These are phyloP conservation scores for Funneliformis geosporum DNA, from an alignment of 192 early-diverging fungal genomes.

Conservation along the genomic window DNA sequence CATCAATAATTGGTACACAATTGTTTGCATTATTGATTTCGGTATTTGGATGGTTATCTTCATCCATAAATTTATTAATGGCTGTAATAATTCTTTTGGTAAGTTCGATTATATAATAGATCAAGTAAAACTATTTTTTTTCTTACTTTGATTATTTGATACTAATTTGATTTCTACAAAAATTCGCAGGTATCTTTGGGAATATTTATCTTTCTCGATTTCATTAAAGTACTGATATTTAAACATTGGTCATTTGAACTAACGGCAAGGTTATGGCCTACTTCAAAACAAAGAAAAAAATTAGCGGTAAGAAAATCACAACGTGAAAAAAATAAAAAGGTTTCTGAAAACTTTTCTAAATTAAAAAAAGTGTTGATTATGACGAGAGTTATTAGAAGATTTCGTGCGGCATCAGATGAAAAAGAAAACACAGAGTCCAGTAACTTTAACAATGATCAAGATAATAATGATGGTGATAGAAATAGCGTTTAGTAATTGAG, in stretches of 20 bases:
- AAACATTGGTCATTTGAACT: conserved; percentile 86
- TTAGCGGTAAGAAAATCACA: conserved; percentile 54
- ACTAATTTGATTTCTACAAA: background rate
- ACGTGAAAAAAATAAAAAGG: conserved; percentile 46
- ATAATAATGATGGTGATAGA: background rate
- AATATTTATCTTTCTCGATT: conserved; percentile 81
- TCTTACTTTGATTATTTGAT: no score
- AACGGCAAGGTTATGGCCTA: conserved; percentile 81
- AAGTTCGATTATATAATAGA: no score
- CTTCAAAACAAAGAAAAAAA: conserved; percentile 59
- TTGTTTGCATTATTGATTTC: conserved; percentile 85
- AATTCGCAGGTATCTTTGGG: conserved; percentile 74
- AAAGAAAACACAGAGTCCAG: background rate
- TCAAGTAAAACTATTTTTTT: no score
- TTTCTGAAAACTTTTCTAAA: conserved; percentile 44
- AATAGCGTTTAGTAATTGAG: no score
- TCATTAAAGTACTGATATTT: conserved; percentile 87
- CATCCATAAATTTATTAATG: conserved; percentile 69
- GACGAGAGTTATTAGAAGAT: conserved; percentile 36
- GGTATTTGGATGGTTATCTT: conserved; percentile 66
- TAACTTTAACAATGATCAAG: background rate
- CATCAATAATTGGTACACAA: conserved; percentile 84
- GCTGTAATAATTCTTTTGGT: conserved; percentile 41
- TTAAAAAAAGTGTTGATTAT: conserved; percentile 42
- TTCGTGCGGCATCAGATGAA: background rate